A percentile compares a stretch with the other conserved stretches of the same genome.
Evolutionary conservation across 1,284 basidiomycete species (phyloP).

Genomic region (Ceratobasidium sp.): DNA sequence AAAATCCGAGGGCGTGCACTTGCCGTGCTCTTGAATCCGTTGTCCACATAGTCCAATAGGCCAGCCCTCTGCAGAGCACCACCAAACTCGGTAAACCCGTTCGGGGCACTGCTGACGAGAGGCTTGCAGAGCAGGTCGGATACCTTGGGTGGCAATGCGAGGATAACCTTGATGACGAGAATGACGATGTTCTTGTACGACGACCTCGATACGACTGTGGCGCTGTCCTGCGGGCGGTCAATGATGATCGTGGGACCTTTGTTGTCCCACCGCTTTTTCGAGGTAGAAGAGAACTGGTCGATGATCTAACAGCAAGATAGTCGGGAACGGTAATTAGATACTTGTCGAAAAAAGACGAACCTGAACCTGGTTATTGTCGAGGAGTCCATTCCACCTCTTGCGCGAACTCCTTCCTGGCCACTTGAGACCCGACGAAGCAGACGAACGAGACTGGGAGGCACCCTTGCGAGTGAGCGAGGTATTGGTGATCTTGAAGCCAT

Average conservation of each 20-base stretch:
- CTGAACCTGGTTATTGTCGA: neutral
- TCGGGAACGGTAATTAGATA: neutral
- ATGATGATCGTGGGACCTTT: neutral
- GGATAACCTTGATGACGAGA: constrained; percentile 15
- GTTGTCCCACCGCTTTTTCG: neutral
- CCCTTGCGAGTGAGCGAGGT: neutral
- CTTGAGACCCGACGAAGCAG: neutral
- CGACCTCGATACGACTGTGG: neutral
- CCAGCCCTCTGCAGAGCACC: neutral
- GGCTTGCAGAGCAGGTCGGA: constrained; percentile 27
- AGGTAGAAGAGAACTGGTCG: neutral
- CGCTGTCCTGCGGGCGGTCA: neutral
- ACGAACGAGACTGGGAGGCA: neutral
- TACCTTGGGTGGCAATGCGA: constrained; percentile 3
- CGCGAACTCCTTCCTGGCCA: neutral
- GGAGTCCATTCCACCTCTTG: neutral
- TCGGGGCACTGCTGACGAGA: neutral
- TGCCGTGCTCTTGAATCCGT: neutral
- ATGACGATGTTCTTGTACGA: constrained; percentile 12
- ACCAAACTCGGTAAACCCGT: constrained; percentile 6
- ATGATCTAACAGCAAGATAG: constrained; percentile 5
- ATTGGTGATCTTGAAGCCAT: neutral
- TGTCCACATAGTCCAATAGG: neutral
- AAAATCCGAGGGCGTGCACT: neutral
- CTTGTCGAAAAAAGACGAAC: neutral